Base-by-base conservation (phyloP, 2,329 filamentous ascomycete species). In the Emericellopsis cladophorae region DNA sequence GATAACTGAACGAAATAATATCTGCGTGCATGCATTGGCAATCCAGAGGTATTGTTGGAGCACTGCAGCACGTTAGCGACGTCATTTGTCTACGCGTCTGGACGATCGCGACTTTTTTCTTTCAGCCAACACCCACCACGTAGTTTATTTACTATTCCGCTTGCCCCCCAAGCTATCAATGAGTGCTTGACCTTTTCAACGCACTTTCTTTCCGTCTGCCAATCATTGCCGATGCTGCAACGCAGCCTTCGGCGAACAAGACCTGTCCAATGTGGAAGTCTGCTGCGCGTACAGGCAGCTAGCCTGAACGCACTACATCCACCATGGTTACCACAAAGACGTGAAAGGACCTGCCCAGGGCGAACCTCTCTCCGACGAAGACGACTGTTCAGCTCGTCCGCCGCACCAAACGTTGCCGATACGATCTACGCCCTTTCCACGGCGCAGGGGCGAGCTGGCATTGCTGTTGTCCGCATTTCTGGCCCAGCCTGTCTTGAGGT, bases 401-500 rank as follows among this genome's bases (percentile, higher is more conserved):
- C 40, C 7, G 45, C 56, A 9, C 47, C 56, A 2, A 43, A 45
- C 4, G 40, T 49, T 9, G 54, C 51, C 7, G 70, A 76, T 43
- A 96, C 90, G 1, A 94, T 98, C 40, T 96, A 94, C 59, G 92
- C 92, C 0, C 66, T 96, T 1, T 95, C 90, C 0, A 93, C 89
- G 1, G 87, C 86, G 0, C 68, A 82, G 10, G 92, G 90, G 1
- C 79, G 79, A 55, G 88, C 87, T 35, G 92, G 88, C 1, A 95
- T 98, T 56, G 90, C 90, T 2, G 80, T 96, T 31, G 79, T 96
- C 40, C 78, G 92, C 12, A 70, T 95, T 22, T 95, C 92, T 5
- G 92, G 92, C 0, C 73, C 84, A 23, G 76, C 79, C 36, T 90
- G 84, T 59, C 60, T 74, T 44, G 67, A 79, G 52, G 81, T 86